phyloP scores from a whole-genome alignment of 495 filamentous ascomycete species.

The Trichoderma virens region DNA sequence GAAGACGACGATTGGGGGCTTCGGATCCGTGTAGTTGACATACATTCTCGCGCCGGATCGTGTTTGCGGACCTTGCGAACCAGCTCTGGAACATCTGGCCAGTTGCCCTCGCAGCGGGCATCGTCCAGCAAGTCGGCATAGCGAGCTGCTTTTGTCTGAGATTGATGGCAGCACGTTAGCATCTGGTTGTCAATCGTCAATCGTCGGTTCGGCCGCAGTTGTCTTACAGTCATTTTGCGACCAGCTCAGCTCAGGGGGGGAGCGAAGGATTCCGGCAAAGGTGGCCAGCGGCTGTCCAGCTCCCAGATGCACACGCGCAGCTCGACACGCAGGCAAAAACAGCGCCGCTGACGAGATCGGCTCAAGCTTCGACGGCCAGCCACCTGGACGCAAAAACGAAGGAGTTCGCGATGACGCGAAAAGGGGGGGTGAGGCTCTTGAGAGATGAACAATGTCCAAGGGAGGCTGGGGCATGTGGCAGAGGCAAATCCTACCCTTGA shows the following conservation, averaged over 20 bases:
- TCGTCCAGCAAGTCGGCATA: constrained; percentile 76
- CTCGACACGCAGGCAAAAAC: not conserved
- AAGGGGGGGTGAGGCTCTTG: not conserved
- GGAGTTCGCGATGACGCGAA: not conserved
- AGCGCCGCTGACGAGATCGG: not conserved
- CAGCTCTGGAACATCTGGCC: constrained; percentile 84
- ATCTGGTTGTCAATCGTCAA: too few species aligned
- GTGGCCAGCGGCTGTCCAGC: constrained; percentile 3
- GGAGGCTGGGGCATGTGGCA: constrained; percentile 3
- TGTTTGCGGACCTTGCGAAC: constrained; percentile 89
- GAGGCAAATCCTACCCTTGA: not conserved
- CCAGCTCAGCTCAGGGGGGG: not conserved
- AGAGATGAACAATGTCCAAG: not conserved
- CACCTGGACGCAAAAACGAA: not conserved
- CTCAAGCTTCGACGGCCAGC: not conserved
- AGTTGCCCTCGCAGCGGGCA: constrained; percentile 79
- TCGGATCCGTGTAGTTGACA: constrained; percentile 17
- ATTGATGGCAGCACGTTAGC: constrained; percentile 12
- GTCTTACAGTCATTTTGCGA: constrained; percentile 10
- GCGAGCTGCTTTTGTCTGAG: constrained; percentile 63
- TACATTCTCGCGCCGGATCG: constrained; percentile 81
- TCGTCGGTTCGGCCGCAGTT: not conserved
- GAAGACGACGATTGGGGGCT: constrained; percentile 9
- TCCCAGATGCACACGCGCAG: not conserved
- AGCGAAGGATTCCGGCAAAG: not conserved